phyloP scores from a whole-genome alignment of 2,329 filamentous ascomycete species.

The Beauveria caledonica region DNA sequence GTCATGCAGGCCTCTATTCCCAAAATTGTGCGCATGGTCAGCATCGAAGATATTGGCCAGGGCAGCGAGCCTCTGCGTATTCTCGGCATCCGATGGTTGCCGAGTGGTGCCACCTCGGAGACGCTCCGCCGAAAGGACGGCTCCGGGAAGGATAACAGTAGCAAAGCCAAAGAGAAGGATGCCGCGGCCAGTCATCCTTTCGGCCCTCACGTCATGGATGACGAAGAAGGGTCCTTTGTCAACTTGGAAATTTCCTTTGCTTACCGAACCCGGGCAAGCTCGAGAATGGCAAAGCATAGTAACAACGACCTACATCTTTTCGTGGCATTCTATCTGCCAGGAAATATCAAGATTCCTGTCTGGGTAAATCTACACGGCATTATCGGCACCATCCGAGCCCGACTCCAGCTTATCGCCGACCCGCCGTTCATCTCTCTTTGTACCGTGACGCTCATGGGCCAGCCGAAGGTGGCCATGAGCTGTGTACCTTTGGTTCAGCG shows the following conservation, averaged over 20 bases:
- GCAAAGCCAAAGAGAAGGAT: conserved; percentile 15
- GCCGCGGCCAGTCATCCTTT: conserved; percentile 26
- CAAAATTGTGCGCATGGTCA: conserved; percentile 62
- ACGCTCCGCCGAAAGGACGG: conserved; percentile 25
- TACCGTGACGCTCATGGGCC: conserved; percentile 65
- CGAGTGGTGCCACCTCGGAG: conserved; percentile 56
- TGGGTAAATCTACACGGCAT: conserved; percentile 70
- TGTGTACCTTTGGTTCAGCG: conserved; percentile 63
- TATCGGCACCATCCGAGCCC: conserved; percentile 60
- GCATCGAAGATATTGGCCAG: conserved; percentile 67
- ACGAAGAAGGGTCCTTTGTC: conserved; percentile 69
- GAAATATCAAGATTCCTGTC: conserved; percentile 48
- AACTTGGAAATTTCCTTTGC: conserved; percentile 70
- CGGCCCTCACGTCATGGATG: conserved; percentile 55
- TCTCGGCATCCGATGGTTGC: conserved; percentile 63
- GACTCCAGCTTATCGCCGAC: conserved; percentile 66
- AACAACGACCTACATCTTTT: conserved; percentile 60
- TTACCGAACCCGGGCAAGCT: conserved; percentile 56
- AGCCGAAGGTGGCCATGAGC: conserved; percentile 62
- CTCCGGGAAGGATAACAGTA: conserved; percentile 25
- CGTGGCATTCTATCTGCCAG: conserved; percentile 60
- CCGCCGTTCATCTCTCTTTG: conserved; percentile 71
- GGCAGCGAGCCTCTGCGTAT: conserved; percentile 64
- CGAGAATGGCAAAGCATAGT: conserved; percentile 57
- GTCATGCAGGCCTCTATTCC: conserved; percentile 73